Base-by-base conservation (phyloP, 441 rosid species). In the Gossypium aridum region DNA sequence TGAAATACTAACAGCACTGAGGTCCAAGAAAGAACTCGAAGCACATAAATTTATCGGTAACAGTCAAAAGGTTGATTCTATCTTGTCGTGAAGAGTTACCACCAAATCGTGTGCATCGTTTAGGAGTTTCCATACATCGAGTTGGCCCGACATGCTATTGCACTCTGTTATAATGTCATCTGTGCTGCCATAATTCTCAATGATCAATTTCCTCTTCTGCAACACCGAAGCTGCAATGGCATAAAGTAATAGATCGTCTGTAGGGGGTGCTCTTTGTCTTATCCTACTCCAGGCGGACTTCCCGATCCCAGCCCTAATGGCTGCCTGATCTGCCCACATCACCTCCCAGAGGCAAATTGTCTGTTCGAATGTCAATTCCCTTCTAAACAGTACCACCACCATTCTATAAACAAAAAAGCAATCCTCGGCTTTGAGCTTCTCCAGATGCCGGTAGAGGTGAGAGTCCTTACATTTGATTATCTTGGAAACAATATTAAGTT, bases 321-420 rank as follows among this genome's bases (percentile, higher is more conserved):
- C 97, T 0, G 94, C 97, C 81, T 90, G 97, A 84, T 92, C 98
- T 23, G 98, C 99, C 96, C 98, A 92, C 91, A 92, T 88, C 67
- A 95, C 99, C 84, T 92, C 99, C 99, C 98, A 92, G 0, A 92
- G 90, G 85, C 93, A 89, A 60, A 84, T 75, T 8, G 98, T 90
- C 80, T 91, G 94, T 71, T 92, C 98, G 54, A 95, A 92, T n/a
- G 92, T 87, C 79, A 95, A 80, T 81, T 95, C 97, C 81, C 99
- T 87, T 73, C 99, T 80, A 73, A 91, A 95, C 72, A 91, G 79
- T 34, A 95, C 99, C 4, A 95, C 88, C 72, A 93, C 98, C 99
- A 90, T 92, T 77, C 98, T 88, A 82, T 93, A 95, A 79, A 95
- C 98, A 23, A 92, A 95, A 80, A 92, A 91, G 84, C 99, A 95